Evolutionary conservation across 176 grass and related monocot species (phyloP).

Genomic region (Zizania latifolia): DNA sequence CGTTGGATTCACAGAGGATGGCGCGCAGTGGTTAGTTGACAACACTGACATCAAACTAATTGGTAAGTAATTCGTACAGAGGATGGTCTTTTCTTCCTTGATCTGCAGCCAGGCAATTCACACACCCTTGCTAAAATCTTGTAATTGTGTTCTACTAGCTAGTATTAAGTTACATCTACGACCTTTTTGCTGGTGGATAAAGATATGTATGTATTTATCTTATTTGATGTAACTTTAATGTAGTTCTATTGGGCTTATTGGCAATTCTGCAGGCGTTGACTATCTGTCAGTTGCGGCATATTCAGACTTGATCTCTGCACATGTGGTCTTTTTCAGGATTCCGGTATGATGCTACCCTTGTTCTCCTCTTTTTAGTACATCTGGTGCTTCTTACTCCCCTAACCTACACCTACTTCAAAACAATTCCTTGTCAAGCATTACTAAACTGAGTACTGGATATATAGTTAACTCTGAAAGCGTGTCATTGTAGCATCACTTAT

Average conservation of each 20-base stretch:
- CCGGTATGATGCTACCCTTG: conserved; percentile 48
- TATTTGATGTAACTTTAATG: conserved; percentile 8
- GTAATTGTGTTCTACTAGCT: background rate
- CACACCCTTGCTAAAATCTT: background rate
- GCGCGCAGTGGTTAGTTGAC: conserved; percentile 78
- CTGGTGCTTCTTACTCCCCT: background rate
- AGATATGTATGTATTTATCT: background rate
- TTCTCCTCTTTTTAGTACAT: background rate
- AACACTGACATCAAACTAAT: conserved; percentile 89
- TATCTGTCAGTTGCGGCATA: conserved; percentile 72
- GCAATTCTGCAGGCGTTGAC: conserved; percentile 52
- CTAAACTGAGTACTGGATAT: background rate
- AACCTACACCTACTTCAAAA: background rate
- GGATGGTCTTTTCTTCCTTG: background rate
- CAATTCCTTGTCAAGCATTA: background rate
- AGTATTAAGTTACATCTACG: background rate
- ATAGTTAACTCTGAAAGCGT: conserved; percentile 2
- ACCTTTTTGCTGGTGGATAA: background rate
- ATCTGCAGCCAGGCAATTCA: background rate
- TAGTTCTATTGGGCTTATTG: background rate
- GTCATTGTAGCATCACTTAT: background rate
- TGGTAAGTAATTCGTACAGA: conserved; percentile 39
- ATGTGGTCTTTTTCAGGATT: conserved; percentile 76
- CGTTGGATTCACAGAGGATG: conserved; percentile 75
- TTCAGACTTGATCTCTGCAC: conserved; percentile 65